phyloP scores from a whole-genome alignment of 768 basidiomycete genomes.

The Mycena floridula region DNA sequence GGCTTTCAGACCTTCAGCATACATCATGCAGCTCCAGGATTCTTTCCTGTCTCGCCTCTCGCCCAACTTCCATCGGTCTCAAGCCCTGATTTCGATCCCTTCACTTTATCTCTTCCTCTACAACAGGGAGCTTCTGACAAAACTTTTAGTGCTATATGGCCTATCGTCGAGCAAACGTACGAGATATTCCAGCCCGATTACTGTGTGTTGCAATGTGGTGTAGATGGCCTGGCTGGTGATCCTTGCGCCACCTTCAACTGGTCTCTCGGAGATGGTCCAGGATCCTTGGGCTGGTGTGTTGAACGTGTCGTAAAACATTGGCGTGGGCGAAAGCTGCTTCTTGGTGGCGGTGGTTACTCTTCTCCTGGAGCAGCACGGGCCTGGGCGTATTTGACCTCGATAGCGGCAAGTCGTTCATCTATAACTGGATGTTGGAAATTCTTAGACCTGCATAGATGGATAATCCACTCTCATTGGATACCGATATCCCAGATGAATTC shows the following conservation, averaged over 20 bases:
- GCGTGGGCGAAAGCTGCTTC: slow-evolving; percentile 57
- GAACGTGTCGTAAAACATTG: slow-evolving; percentile 44
- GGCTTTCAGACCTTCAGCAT: slow-evolving; percentile 82
- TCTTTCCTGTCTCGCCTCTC: slow-evolving; percentile 66
- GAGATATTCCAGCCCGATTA: slow-evolving; percentile 69
- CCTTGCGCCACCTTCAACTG: slow-evolving; percentile 72
- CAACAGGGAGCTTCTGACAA: slow-evolving; percentile 56
- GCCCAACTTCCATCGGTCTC: slow-evolving; percentile 37
- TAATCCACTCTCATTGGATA: slow-evolving; percentile 48
- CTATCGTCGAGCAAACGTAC: slow-evolving; percentile 52
- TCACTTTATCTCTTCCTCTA: slow-evolving; percentile 79
- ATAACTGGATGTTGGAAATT: background rate
- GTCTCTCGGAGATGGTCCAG: slow-evolving; percentile 47
- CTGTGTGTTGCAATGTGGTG: slow-evolving; percentile 80
- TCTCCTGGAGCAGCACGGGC: slow-evolving; percentile 80
- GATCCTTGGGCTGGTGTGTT: slow-evolving; percentile 69
- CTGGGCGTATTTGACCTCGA: slow-evolving; percentile 78
- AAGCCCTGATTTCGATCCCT: slow-evolving; percentile 40
- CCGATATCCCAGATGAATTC: slow-evolving; percentile 76
- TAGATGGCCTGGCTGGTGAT: slow-evolving; percentile 83
- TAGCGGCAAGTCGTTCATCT: slow-evolving; percentile 45
- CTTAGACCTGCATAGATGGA: slow-evolving; percentile 35
- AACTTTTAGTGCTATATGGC: slow-evolving; percentile 64
- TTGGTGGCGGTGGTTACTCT: slow-evolving; percentile 86
- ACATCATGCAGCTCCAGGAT: slow-evolving; percentile 78